Conservation (phyloP, 164 flowering plant genomes). For the Amborella trichopoda region DNA sequence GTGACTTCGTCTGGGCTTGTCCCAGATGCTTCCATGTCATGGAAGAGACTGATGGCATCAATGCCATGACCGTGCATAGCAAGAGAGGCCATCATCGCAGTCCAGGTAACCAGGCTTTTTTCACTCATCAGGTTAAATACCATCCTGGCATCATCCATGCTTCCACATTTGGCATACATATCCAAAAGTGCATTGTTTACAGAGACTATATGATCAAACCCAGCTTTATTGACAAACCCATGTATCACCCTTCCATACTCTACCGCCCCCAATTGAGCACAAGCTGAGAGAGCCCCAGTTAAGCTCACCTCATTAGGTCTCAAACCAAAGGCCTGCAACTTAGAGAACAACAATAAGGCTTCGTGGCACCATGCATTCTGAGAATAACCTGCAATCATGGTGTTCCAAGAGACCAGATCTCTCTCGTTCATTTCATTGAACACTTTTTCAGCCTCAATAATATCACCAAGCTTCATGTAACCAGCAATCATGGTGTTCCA, state of each 20-base stretch:
- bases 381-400: slow-evolving; percentile 8
- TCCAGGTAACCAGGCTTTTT: slow-evolving; percentile 48
- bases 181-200: slow-evolving; percentile 58
- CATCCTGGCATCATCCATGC: slow-evolving; percentile 34
- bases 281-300: slow-evolving; percentile 46
- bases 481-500: slow-evolving; percentile 18
- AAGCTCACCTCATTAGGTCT: slow-evolving; percentile 51
- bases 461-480: slow-evolving; percentile 11
- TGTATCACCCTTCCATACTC: slow-evolving; percentile 45
- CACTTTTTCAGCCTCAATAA: slow-evolving; percentile 5
- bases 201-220: slow-evolving; percentile 22
- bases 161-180: slow-evolving; percentile 53
- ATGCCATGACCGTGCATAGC: slow-evolving; percentile 64
- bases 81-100: slow-evolving; percentile 48
- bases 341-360: slow-evolving; percentile 3
- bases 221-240: slow-evolving; percentile 41
- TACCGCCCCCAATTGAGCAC: slow-evolving; percentile 56
- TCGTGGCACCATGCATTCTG: slow-evolving; percentile 7
- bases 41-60: slow-evolving; percentile 37
- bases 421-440: slow-evolving; percentile 12
- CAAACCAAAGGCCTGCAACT: slow-evolving; percentile 18
- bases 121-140: slow-evolving; percentile 38
- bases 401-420: slow-evolving; percentile 17
- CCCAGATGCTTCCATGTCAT: slow-evolving; percentile 39
- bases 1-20: slow-evolving; percentile 39